These are phyloP conservation scores for Phyllosticta citriasiana DNA, from an alignment of 2,329 filamentous ascomycete species.

Conservation along the genomic window DNA sequence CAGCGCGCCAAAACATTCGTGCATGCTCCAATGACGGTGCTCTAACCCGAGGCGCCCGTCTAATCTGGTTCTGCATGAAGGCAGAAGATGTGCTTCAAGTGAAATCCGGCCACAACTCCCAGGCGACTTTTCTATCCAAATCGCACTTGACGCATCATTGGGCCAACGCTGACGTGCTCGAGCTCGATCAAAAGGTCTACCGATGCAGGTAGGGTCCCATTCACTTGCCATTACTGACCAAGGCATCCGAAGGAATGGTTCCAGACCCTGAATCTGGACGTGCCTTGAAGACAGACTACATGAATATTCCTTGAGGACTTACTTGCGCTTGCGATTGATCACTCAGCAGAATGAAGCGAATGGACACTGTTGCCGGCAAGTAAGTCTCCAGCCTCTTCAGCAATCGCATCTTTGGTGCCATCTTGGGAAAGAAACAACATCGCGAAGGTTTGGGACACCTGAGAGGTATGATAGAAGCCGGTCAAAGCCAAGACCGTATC, in stretches of 20 bases:
- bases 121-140: too few relatives aligned
- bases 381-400: conserved; percentile 16
- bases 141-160: background rate
- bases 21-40: too few relatives aligned
- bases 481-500: conserved; percentile 86
- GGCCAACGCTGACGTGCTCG: background rate
- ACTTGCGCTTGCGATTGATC: background rate
- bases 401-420: conserved; percentile 50
- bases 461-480: conserved; percentile 74
- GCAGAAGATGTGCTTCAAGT: too few relatives aligned
- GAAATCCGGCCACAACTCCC: too few relatives aligned
- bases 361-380: background rate
- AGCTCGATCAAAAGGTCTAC: background rate
- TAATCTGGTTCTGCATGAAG: too few relatives aligned
- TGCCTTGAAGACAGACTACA: background rate
- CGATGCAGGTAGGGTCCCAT: background rate
- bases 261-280: background rate
- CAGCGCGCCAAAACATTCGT: too few relatives aligned
- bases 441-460: conserved; percentile 71
- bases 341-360: too few relatives aligned
- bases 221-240: background rate
- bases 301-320: background rate
- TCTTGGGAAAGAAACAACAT: conserved; percentile 77
- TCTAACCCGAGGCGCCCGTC: too few relatives aligned
- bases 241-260: background rate